Percentiles rank a stretch among this genome's conserved stretches.
Conservation (phyloP, 352 stramenopile species). For the Phytophthora cryptogea region DNA sequence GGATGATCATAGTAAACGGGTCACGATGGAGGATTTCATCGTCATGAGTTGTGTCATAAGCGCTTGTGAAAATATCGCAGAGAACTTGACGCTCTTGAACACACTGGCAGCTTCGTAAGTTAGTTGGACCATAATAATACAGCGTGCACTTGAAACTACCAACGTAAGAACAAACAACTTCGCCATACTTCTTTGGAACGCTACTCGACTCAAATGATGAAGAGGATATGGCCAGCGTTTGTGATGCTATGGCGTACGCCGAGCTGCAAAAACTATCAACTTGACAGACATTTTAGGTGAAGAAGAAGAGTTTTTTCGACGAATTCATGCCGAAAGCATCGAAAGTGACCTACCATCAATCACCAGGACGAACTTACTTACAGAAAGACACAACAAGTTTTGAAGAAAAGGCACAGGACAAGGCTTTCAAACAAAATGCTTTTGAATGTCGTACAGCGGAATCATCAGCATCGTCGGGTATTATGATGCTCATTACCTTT, state of each 20-base stretch:
- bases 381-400: not conserved
- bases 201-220: too few species aligned
- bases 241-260: too few species aligned
- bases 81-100: constrained; percentile 61
- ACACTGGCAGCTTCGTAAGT: constrained; percentile 57
- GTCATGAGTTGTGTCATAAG: constrained; percentile 77
- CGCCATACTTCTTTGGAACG: too few species aligned
- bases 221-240: too few species aligned
- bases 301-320: too few species aligned
- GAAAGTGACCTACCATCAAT: too few species aligned
- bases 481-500: not conserved
- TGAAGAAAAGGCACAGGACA: not conserved
- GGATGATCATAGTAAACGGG: constrained; percentile 32
- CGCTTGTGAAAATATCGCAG: constrained; percentile 58
- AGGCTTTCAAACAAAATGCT: not conserved
- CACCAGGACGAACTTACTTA: not conserved
- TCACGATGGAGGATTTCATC: constrained; percentile 72
- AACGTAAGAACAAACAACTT: too few species aligned
- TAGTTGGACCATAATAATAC: too few species aligned
- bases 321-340: too few species aligned
- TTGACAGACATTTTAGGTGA: too few species aligned
- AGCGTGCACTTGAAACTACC: too few species aligned
- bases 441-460: not conserved
- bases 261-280: too few species aligned
- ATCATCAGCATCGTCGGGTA: not conserved